A percentile compares a stretch with the other conserved stretches of the same genome.
phyloP scores from a whole-genome alignment of 1,139 yeast genomes.

The Blastobotrys petasosporus region DNA sequence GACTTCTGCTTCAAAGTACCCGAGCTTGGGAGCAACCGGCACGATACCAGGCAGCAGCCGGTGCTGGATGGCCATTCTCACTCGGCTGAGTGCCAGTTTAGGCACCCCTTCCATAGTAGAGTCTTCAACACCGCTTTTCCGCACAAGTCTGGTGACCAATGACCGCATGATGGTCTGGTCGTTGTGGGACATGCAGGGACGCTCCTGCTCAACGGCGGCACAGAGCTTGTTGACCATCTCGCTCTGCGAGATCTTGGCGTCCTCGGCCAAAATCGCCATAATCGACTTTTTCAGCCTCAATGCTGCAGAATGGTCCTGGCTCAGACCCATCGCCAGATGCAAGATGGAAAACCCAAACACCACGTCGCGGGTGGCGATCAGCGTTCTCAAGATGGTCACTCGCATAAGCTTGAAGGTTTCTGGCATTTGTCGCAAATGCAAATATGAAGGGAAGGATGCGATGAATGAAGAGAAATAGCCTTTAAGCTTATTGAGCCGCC shows the following conservation, averaged over 20 bases:
- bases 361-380: slow-evolving; percentile 20
- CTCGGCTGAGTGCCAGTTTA: slow-evolving; percentile 20
- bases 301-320: slow-evolving; percentile 16
- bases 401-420: slow-evolving; percentile 23
- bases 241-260: slow-evolving; percentile 9
- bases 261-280: slow-evolving; percentile 12
- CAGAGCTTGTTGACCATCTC: slow-evolving; percentile 15
- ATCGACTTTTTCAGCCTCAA: slow-evolving; percentile 20
- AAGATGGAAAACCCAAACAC: slow-evolving; percentile 22
- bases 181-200: slow-evolving; percentile 19
- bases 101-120: slow-evolving; percentile 17
- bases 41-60: slow-evolving; percentile 11
- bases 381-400: slow-evolving; percentile 20
- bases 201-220: slow-evolving; percentile 17
- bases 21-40: slow-evolving; percentile 9
- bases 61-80: slow-evolving; percentile 18
- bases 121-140: slow-evolving; percentile 14
- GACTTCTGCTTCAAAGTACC: slow-evolving; percentile 19
- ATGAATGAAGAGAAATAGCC: slow-evolving; percentile 5
- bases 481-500: slow-evolving; percentile 4
- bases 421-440: slow-evolving; percentile 15
- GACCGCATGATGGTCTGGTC: slow-evolving; percentile 20
- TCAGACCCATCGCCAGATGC: slow-evolving; percentile 19
- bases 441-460: slow-evolving; percentile 17
- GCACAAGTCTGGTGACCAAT: slow-evolving; percentile 13